Conservation (phyloP, 495 filamentous ascomycete species). For the Talaromyces liani region DNA sequence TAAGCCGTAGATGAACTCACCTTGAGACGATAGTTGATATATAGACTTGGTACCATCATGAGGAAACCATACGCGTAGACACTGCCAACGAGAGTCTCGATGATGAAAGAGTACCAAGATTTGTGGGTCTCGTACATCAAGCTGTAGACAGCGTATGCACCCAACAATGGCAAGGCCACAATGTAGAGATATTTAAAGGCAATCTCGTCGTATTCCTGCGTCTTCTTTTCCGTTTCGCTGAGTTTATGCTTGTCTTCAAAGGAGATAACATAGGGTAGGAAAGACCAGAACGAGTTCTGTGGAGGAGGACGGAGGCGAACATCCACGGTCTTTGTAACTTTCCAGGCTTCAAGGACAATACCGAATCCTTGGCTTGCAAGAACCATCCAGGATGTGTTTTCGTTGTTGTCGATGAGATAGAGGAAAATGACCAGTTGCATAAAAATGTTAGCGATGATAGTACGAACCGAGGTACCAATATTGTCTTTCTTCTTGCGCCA, state of each 20-base stretch:
- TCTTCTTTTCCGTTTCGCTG: slow-evolving; percentile 91
- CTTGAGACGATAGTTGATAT: slow-evolving; percentile 98
- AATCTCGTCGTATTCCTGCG: slow-evolving; percentile 95
- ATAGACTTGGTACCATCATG: slow-evolving; percentile 97
- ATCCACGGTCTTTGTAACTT: slow-evolving; percentile 94
- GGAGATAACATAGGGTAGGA: slow-evolving; percentile 73
- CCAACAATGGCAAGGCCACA: slow-evolving; percentile 76
- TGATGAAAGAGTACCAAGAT: slow-evolving; percentile 93
- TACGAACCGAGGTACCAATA: slow-evolving; percentile 89
- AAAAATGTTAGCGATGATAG: slow-evolving; percentile 94
- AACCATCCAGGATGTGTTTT: slow-evolving; percentile 99
- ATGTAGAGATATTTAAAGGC: slow-evolving; percentile 96
- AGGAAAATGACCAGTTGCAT: slow-evolving; percentile 97
- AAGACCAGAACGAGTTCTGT: slow-evolving; percentile 54
- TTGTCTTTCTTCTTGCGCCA: slow-evolving; percentile 99
- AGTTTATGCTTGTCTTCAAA: slow-evolving; percentile 98
- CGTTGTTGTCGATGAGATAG: slow-evolving; percentile 95
- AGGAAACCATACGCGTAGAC: slow-evolving; percentile 98
- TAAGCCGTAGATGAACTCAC: slow-evolving; percentile 22
- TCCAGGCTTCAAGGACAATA: slow-evolving; percentile 94
- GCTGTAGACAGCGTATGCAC: slow-evolving; percentile 85
- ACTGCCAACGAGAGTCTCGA: slow-evolving; percentile 85
- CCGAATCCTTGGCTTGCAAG: slow-evolving; percentile 86
- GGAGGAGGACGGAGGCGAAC: slow-evolving; percentile 69
- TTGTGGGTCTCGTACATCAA: slow-evolving; percentile 93